A percentile compares a stretch with the other conserved stretches of the same genome.
phyloP scores from a whole-genome alignment of 139 green algal species.

The Zygnema cylindricum region DNA sequence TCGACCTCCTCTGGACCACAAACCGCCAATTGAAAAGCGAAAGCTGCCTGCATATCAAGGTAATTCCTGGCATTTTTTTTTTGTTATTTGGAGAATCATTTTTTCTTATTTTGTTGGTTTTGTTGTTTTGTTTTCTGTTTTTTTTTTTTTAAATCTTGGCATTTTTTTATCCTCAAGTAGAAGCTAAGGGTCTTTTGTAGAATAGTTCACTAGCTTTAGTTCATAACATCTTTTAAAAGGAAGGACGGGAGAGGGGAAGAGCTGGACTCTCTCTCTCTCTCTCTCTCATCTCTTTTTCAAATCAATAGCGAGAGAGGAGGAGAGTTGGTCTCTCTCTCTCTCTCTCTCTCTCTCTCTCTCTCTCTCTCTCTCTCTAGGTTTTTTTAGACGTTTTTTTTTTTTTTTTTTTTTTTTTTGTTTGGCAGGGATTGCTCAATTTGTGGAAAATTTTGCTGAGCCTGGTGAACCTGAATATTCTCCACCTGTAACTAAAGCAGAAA shows the following conservation, averaged over 20 bases:
- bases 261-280: too few species aligned
- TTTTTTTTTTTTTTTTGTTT: constrained; percentile 13
- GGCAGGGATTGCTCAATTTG: constrained; percentile 58
- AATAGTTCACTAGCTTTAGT: neutral
- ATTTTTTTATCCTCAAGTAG: neutral
- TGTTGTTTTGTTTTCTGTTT: too few species aligned
- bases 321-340: neutral
- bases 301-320: too few species aligned
- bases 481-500: constrained; percentile 59
- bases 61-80: too few species aligned
- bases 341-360: neutral
- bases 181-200: neutral
- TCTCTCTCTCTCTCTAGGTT: too few species aligned
- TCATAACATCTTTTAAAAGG: neutral
- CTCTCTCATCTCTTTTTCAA: too few species aligned
- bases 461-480: constrained; percentile 57
- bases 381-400: neutral
- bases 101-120: too few species aligned
- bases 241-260: too few species aligned
- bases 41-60: constrained; percentile 15
- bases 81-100: too few species aligned
- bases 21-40: constrained; percentile 47
- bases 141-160: too few species aligned
- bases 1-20: constrained; percentile 43
- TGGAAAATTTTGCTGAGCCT: constrained; percentile 45